phyloP scores from a whole-genome alignment of 768 basidiomycete species.

The Mycena maculata region DNA sequence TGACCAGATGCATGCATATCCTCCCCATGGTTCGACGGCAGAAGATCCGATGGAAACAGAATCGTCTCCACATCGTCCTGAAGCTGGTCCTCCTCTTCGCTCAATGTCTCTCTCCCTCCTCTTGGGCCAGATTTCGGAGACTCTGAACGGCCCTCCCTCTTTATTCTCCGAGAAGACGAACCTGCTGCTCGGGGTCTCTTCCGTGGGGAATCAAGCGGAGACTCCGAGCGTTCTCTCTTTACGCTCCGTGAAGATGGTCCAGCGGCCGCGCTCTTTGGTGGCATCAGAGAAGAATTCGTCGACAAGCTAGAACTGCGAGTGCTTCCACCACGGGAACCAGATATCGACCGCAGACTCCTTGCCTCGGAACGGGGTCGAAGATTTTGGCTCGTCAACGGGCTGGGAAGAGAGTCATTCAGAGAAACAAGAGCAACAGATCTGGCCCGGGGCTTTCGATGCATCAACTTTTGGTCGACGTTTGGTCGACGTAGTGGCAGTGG shows the following conservation, averaged over 20 bases:
- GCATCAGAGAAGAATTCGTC: constrained; percentile 23
- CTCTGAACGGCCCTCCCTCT: too few relatives aligned
- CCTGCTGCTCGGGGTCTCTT: neutral
- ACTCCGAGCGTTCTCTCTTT: neutral
- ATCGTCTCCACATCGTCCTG: constrained; percentile 9
- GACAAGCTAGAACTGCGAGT: constrained; percentile 22
- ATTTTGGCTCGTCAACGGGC: constrained; percentile 23
- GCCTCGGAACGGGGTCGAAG: constrained; percentile 19
- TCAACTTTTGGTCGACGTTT: too few relatives aligned
- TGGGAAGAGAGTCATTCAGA: constrained; percentile 16
- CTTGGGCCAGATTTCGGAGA: too few relatives aligned
- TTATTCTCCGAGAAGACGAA: too few relatives aligned
- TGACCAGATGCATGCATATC: too few relatives aligned
- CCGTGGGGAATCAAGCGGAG: neutral
- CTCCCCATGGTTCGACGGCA: neutral
- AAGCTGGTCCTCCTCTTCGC: constrained; percentile 19
- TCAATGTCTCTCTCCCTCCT: too few relatives aligned
- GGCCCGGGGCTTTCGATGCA: neutral
- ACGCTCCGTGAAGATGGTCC: constrained; percentile 13
- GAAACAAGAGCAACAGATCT: neutral
- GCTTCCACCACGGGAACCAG: constrained; percentile 16
- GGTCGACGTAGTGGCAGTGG: too few relatives aligned
- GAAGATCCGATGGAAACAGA: constrained; percentile 19
- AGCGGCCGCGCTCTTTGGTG: neutral
- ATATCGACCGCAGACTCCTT: constrained; percentile 1